These are phyloP conservation scores for Blastobotrys serpentis DNA, from an alignment of 1,139 yeast species.

Conservation along the genomic window DNA sequence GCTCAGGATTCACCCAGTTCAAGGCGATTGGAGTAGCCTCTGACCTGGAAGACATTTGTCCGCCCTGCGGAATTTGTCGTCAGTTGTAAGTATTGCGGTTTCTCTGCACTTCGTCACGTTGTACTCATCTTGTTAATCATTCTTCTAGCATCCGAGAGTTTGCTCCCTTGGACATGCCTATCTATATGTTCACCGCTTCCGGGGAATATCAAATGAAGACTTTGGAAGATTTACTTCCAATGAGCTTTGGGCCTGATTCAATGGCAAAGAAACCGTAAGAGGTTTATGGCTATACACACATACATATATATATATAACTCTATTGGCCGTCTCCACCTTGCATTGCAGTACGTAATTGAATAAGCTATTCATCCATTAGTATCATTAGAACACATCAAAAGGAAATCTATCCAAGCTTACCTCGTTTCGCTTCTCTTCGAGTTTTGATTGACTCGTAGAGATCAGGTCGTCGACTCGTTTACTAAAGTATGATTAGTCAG, in stretches of 20 bases:
- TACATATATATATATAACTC: no score
- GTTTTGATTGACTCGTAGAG: constrained; percentile 33
- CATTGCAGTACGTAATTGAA: constrained; percentile 29
- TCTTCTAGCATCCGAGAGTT: constrained; percentile 62
- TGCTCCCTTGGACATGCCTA: constrained; percentile 38
- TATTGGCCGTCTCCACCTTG: constrained; percentile 17
- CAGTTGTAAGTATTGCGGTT: constrained; percentile 57
- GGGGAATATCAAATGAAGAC: constrained; percentile 41
- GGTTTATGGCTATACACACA: not conserved
- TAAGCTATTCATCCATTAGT: constrained; percentile 20
- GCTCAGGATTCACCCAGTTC: constrained; percentile 48
- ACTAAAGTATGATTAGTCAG: no score
- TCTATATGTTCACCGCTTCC: constrained; percentile 32
- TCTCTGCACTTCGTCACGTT: not conserved
- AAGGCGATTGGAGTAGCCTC: constrained; percentile 71
- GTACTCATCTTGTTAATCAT: not conserved
- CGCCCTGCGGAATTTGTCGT: constrained; percentile 95
- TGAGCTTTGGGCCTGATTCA: constrained; percentile 84
- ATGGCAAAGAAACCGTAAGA: constrained; percentile 33
- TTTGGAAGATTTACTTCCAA: constrained; percentile 66
- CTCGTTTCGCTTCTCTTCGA: constrained; percentile 38
- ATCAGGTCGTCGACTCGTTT: constrained; percentile 40
- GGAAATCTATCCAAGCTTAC: constrained; percentile 23
- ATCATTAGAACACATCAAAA: not conserved
- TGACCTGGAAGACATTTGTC: constrained; percentile 57